phyloP scores from a whole-genome alignment of 2,329 filamentous ascomycete species.

The Thermoascus crustaceus region DNA sequence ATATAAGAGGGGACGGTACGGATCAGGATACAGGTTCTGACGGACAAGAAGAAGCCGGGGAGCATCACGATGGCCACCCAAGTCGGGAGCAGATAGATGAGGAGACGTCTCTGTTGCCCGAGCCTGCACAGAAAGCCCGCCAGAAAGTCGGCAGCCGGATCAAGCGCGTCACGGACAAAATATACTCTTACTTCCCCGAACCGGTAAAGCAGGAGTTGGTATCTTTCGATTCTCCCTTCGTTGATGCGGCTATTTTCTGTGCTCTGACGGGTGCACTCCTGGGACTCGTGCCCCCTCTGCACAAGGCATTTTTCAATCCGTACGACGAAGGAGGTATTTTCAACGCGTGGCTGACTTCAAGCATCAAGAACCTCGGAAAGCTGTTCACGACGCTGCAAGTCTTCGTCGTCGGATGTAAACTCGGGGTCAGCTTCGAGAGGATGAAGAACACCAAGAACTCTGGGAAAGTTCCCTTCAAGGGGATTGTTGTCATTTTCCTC shows the following conservation, averaged over 20 bases:
- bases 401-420: slow-evolving; percentile 58
- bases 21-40: slow-evolving; percentile 22
- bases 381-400: slow-evolving; percentile 59
- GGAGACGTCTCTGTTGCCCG: slow-evolving; percentile 45
- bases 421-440: slow-evolving; percentile 46
- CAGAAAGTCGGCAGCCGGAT: slow-evolving; percentile 12
- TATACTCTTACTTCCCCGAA: slow-evolving; percentile 25
- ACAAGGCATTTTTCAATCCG: slow-evolving; percentile 53
- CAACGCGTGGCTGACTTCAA: slow-evolving; percentile 57
- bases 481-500: slow-evolving; percentile 45
- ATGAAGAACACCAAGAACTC: slow-evolving; percentile 30
- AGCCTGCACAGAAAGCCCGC: slow-evolving; percentile 14
- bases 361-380: slow-evolving; percentile 53
- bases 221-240: slow-evolving; percentile 42
- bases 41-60: slow-evolving; percentile 16
- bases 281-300: slow-evolving; percentile 52
- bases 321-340: slow-evolving; percentile 54
- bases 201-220: slow-evolving; percentile 28
- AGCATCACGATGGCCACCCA: slow-evolving; percentile 17
- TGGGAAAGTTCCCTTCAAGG: slow-evolving; percentile 33
- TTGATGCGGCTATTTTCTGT: slow-evolving; percentile 56
- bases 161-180: slow-evolving; percentile 18
- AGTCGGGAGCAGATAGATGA: slow-evolving; percentile 30
- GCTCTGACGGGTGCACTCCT: slow-evolving; percentile 51
- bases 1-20: slow-evolving; percentile 12